Base-by-base conservation (phyloP, 345 rosid genomes). In the Aquilaria sinensis region DNA sequence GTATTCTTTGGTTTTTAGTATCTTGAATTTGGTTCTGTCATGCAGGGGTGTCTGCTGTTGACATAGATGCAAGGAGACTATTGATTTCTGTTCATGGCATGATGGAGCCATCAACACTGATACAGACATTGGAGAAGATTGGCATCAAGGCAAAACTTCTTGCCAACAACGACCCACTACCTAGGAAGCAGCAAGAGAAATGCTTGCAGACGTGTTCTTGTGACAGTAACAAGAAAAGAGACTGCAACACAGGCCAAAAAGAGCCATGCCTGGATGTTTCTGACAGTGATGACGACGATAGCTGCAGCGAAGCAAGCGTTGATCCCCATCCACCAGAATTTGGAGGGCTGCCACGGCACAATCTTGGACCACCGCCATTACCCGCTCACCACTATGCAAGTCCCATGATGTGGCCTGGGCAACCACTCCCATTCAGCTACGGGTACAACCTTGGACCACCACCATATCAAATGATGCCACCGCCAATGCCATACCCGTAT, bases 111-210 rank as follows among this genome's bases (percentile, higher is more conserved):
- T 3, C 60, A 6, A 12, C 56, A 2, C 60, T 72, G 33, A 57
- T 49, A 15, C 32, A 30, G 49, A 58, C 58, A 3, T 13, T 46
- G 60, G 51, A 63, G 10, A 46, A 69, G 31, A 1, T 61, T n/a
- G 72, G 77, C 12, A 51, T 14, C 61, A 45, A 15, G 16, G 66
- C 65, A 37, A 57, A 69, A 61, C 32, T 76, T 50, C 31, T 29
- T 56, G 52, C 58, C 55, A 53, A 10, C 58, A 46, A 1, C 56
- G 56, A 11, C 34, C 54, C 15, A 6, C 9, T 64, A 23, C 23
- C 23, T 34, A 12, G 46, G 47, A 3, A 14, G 10, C 49, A 47
- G 12, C 49, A 47, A 47, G 49, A 47, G 12, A 47, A 47, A 47
- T 6, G 49, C 12, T 47, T 47, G 12, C 49, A 6, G 12, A 47